Evolutionary conservation across 176 grass and related monocot genomes (phyloP).

Genomic region (Triticum dicoccoides): DNA sequence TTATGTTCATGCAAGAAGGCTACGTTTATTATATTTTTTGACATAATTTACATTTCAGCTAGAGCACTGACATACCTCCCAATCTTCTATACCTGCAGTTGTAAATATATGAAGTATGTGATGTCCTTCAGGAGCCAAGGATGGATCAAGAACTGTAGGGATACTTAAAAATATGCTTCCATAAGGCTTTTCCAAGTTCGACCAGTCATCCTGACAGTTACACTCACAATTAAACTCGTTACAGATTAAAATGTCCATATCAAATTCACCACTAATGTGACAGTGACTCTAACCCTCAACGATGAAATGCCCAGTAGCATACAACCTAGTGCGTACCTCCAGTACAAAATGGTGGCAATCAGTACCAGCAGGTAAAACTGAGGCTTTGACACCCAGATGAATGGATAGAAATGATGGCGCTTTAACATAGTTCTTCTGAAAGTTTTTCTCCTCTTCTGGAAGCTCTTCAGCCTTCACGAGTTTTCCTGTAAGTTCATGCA

Average conservation of each 20-base stretch:
- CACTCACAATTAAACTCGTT: slow-evolving; percentile 10
- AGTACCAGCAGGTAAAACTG: slow-evolving; percentile 76
- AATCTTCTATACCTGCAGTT: slow-evolving; percentile 86
- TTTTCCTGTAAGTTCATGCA: slow-evolving; percentile 51
- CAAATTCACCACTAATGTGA: not conserved
- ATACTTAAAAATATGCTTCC: slow-evolving; percentile 99
- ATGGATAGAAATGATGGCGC: slow-evolving; percentile 96
- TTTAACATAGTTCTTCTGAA: slow-evolving; percentile 87
- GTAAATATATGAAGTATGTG: slow-evolving; percentile 98
- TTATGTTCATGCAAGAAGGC: not conserved
- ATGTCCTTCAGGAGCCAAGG: slow-evolving; percentile 84
- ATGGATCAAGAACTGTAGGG: slow-evolving; percentile 91
- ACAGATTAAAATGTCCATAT: not conserved
- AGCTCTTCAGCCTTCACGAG: slow-evolving; percentile 81
- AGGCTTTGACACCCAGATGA: slow-evolving; percentile 92
- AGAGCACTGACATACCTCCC: slow-evolving; percentile 54
- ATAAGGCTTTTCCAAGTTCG: slow-evolving; percentile 80
- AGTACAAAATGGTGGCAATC: slow-evolving; percentile 97
- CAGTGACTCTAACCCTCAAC: not conserved
- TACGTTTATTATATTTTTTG: not conserved
- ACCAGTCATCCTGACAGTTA: slow-evolving; percentile 76
- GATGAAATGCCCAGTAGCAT: not conserved
- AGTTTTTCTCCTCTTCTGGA: slow-evolving; percentile 95
- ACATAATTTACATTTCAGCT: slow-evolving; percentile 1
- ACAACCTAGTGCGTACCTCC: slow-evolving; percentile 57